Conservation (phyloP, 2,329 filamentous ascomycete species). For the Ascochyta viciae-villosae region DNA sequence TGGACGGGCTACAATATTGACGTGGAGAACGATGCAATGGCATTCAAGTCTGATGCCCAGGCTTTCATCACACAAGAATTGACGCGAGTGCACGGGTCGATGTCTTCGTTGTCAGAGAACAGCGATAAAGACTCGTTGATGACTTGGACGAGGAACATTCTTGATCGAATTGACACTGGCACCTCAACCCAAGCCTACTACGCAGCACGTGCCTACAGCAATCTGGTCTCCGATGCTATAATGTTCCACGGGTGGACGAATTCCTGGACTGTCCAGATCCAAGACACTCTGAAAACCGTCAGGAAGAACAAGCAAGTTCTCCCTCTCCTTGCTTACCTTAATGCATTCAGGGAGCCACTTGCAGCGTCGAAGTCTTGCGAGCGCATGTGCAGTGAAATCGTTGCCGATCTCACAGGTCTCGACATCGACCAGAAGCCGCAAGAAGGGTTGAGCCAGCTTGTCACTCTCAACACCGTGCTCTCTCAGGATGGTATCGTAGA, state of each 20-base stretch:
- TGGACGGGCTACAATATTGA: conserved; percentile 58
- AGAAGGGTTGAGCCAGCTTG: conserved; percentile 58
- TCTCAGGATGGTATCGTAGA: conserved; percentile 57
- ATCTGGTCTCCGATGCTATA: conserved; percentile 48
- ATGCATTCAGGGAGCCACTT: conserved; percentile 58
- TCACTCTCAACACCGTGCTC: conserved; percentile 63
- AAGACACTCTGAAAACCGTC: conserved; percentile 45
- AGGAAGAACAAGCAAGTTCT: conserved; percentile 52
- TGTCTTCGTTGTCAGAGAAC: conserved; percentile 25
- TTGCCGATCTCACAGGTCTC: conserved; percentile 66
- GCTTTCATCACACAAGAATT: conserved; percentile 56
- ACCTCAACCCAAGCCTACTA: conserved; percentile 51
- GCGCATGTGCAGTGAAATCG: conserved; percentile 65
- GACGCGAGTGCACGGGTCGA: conserved; percentile 19
- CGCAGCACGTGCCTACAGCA: conserved; percentile 48
- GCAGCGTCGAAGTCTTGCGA: conserved; percentile 56
- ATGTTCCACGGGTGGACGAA: conserved; percentile 52
- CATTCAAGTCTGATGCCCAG: conserved; percentile 61
- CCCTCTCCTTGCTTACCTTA: conserved; percentile 56
- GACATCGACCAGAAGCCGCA: conserved; percentile 52
- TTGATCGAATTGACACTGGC: conserved; percentile 32
- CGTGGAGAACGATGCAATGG: conserved; percentile 60
- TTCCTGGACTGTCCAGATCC: conserved; percentile 44
- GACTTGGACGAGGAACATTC: conserved; percentile 29
- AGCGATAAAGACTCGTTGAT: conserved; percentile 32